Evolutionary conservation across 768 basidiomycete species (phyloP), one percentile per base, ranked within the genome.

Genomic region (Suillus americanus): DNA sequence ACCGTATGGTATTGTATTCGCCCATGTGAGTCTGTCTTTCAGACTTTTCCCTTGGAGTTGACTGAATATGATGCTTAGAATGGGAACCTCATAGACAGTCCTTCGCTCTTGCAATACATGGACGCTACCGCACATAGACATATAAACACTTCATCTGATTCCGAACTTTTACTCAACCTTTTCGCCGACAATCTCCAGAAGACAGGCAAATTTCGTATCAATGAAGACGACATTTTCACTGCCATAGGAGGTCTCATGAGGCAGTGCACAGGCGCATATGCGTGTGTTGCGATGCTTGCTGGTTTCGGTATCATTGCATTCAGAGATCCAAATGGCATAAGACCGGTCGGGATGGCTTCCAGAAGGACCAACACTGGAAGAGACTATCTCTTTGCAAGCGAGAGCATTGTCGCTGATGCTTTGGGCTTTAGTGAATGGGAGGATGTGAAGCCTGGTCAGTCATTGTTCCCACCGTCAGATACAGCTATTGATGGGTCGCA

Each of bases 241-340:
- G 97, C 97, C 25, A 88, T 98, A 62, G 85, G 91, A 14, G 91
- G 91, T 8, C 84, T 98, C 76, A 98, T 95, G 90, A 79, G 83
- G 64, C 89, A 94, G 67, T 90, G 89, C 75, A 90, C 84, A 71
- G 97, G 97, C 55, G 97, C 95, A 2, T 99, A 99, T 77, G 97
- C 96, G 1, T 98, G 96, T 74, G 91, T 95, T 16, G 94, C 92
- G n/a, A 99, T 99, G 97, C 85, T 99, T 46, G 97, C 97, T 37
- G 97, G 97, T 41, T 99, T 99, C 76, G 97, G 97, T 1, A 90
- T 99, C 65, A 96, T 99, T 74, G 97, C 92, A 0, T 99, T 99
- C 81, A 85, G 97, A 66, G 97, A 99, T 78, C 97, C 96, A 12
- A 97, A 98, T 72, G 97, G 97, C 51, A 98, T 99, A 69, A 84